A percentile compares a stretch with the other conserved stretches of the same genome.
Evolutionary conservation across 2,329 filamentous ascomycete genomes (phyloP).

Genomic region (Beauveria bassiana): DNA sequence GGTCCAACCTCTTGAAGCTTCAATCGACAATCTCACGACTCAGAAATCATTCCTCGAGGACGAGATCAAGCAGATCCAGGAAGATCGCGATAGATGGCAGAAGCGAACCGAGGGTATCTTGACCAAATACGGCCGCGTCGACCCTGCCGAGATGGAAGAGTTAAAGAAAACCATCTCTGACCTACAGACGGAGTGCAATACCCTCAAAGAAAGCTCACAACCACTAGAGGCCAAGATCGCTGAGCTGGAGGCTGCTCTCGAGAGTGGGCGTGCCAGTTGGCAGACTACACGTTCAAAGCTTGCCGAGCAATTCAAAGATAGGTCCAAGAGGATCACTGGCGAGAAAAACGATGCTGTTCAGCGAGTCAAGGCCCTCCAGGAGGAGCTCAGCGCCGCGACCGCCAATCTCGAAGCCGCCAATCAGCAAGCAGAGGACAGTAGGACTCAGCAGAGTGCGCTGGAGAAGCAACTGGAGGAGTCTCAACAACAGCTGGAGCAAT

Average conservation of each 20-base stretch:
- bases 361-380: conserved; percentile 45
- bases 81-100: conserved; percentile 91
- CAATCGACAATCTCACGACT: conserved; percentile 74
- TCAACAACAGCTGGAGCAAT: conserved; percentile 33
- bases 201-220: conserved; percentile 41
- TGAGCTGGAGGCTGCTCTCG: conserved; percentile 43
- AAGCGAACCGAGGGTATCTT: conserved; percentile 93
- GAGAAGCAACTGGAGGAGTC: conserved; percentile 37
- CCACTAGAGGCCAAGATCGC: conserved; percentile 47
- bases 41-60: conserved; percentile 75
- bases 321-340: conserved; percentile 45
- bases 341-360: conserved; percentile 45
- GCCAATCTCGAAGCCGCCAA: conserved; percentile 48
- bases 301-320: conserved; percentile 56
- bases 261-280: conserved; percentile 50
- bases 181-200: conserved; percentile 58
- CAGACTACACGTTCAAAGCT: conserved; percentile 43
- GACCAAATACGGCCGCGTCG: conserved; percentile 90
- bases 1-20: conserved; percentile 75
- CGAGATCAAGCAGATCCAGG: conserved; percentile 80
- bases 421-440: conserved; percentile 25
- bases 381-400: conserved; percentile 38
- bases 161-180: conserved; percentile 69
- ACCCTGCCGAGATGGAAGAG: conserved; percentile 85
- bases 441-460: conserved; percentile 26